Base-by-base conservation (phyloP, 2,329 filamentous ascomycete species). In the Fusarium kyushuense region DNA sequence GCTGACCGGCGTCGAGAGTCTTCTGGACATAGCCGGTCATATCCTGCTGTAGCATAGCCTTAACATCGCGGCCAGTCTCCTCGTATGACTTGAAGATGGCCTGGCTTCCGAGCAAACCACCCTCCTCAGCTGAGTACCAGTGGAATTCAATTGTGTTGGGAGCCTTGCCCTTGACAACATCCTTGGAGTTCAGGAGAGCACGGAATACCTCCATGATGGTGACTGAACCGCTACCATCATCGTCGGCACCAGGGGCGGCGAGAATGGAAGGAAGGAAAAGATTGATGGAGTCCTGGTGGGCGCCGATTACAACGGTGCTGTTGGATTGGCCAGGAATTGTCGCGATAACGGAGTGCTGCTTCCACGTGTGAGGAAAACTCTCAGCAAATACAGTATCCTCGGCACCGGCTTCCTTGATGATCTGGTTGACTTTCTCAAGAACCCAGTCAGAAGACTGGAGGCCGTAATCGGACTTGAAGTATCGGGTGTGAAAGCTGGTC, bases 21-120 rank as follows among this genome's bases (percentile, higher is more conserved):
- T 90, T 90, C 77, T 94, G 89, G 7, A 94, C 87, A 77, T 91
- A 97, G 19, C 95, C 95, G 2, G 93, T 97, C 95, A 98, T 98
- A 79, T 98, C 95, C 80, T 98, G 95, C 82, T 98, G 95, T 55
- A 98, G 87, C 96, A 98, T 98, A 33, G 95, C 95, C 82, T 95
- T 96, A 78, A 98, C 86, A 69, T 95, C 89, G 27, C 90, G 87
- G 32, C 86, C 85, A 23, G 87, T 80, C 77, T 90, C 88, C 79
- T 92, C 90, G 76, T 98, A 98, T 10, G 87, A 82, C 51, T 87
- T 85, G 83, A 97, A 98, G 78, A 98, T 92, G 55, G 92, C 94
- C 78, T 97, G 94, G 74, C 91, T 95, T 61, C 94, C 94, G 5
- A 97, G 86, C 45, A 97, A 84, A 33, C 94, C 94, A 51, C 91